Base-by-base conservation (phyloP, 352 stramenopile species). In the Phytopythium litorale region DNA sequence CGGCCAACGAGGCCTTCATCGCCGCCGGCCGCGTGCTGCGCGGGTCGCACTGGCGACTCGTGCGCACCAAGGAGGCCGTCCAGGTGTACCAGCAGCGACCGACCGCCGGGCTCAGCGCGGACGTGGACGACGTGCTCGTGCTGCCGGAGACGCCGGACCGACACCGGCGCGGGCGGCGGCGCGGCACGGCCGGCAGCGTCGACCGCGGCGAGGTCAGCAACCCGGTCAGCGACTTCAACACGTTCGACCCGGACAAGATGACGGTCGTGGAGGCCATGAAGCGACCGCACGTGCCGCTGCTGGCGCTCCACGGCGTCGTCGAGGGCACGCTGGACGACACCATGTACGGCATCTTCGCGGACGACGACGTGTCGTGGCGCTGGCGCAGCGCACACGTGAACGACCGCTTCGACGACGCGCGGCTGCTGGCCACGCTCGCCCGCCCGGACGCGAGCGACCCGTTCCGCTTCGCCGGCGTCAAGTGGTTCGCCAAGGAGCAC, bases 401-500 rank as follows among this genome's bases (percentile, higher is more conserved):
- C 30, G 77, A 88, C 58, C 73, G 73, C 38, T 70, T 84, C 28
- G 73, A 76, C 7, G 79, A 84, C 50, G 58, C 79, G 8, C 65
- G 71, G 1, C 67, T 88, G 19, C 54, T 86, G 32, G 73, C 75
- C 6, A 75, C 59, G 40, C 66, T 88, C 15, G 32, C 71, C 42
- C 45, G 62, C 3, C 72, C 79, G 16, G 75, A 63, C 4, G 30
- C 38, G 1, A 42, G 63, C 35, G 70, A 86, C 56, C 79, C 76
- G 30, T 81, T 73, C 62, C 70, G 65, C 18, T 88, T 79, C 58
- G 59, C 84, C 11, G 73, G 64, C 5, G 55, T 86, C 59, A 88
- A 86, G 56, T 88, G 79, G 79, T 81, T 85, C 62, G 75, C 72
- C 0, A 81, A 80, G 55, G 76, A 86, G 48, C 58, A 76, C 12